phyloP scores from a whole-genome alignment of 352 stramenopile genomes.

The Globisporangium solare region DNA sequence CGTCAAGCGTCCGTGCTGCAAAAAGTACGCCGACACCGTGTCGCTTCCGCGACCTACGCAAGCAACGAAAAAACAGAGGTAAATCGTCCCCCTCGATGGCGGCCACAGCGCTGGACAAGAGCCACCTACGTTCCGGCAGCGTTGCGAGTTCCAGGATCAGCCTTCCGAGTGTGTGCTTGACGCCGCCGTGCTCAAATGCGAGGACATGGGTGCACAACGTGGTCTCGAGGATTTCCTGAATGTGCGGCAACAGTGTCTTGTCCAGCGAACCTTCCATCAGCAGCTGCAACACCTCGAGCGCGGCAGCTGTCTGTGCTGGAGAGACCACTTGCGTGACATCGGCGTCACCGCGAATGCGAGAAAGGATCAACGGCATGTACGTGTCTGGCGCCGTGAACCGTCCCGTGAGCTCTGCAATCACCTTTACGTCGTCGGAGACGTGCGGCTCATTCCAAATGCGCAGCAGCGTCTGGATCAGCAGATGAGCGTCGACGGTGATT shows the following conservation, averaged over 20 bases:
- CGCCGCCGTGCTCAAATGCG: constrained; percentile 33
- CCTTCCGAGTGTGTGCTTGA: constrained; percentile 28
- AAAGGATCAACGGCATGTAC: constrained; percentile 62
- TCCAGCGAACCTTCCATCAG: constrained; percentile 58
- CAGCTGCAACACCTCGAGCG: constrained; percentile 45
- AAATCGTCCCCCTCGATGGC: neutral
- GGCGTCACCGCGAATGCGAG: constrained; percentile 49
- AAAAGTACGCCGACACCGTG: constrained; percentile 45
- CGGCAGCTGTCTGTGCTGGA: constrained; percentile 18
- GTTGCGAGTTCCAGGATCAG: constrained; percentile 29
- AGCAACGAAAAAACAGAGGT: neutral
- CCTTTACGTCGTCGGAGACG: constrained; percentile 18
- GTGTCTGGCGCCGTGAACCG: constrained; percentile 60
- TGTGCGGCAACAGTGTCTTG: constrained; percentile 48
- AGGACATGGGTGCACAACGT: constrained; percentile 33
- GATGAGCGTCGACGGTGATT: constrained; percentile 87
- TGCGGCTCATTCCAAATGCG: constrained; percentile 35
- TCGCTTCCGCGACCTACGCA: constrained; percentile 33
- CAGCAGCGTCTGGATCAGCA: constrained; percentile 68
- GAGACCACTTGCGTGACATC: constrained; percentile 23
- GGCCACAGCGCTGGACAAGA: neutral
- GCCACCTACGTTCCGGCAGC: constrained; percentile 43
- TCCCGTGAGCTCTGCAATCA: constrained; percentile 53
- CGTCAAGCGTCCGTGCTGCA: constrained; percentile 41
- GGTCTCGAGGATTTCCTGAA: constrained; percentile 47